Evolutionary conservation across 805 yeast species (phyloP).

Genomic region (Candida ipomoeae): DNA sequence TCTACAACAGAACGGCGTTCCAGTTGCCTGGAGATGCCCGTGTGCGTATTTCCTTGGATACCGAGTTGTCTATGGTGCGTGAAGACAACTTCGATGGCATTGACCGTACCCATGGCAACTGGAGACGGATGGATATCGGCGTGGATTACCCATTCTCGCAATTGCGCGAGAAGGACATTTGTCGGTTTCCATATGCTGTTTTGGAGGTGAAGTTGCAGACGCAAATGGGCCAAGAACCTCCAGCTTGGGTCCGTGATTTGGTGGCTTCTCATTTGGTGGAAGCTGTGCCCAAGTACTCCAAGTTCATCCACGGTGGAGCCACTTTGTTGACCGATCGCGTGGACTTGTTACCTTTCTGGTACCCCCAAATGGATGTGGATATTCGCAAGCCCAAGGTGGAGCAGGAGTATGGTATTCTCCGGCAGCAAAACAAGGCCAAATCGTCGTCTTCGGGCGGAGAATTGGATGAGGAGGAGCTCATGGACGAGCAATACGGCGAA

Average conservation of each 20-base stretch:
- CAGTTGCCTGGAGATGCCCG: slow-evolving; percentile 99
- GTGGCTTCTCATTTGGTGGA: slow-evolving; percentile 91
- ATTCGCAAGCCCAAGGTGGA: slow-evolving; percentile 78
- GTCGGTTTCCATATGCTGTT: slow-evolving; percentile 96
- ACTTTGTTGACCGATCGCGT: slow-evolving; percentile 82
- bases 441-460: slow-evolving; percentile 50
- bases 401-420: slow-evolving; percentile 60
- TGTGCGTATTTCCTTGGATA: slow-evolving; percentile 95
- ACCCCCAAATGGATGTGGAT: slow-evolving; percentile 94
- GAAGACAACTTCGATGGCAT: slow-evolving; percentile 95
- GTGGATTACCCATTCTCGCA: slow-evolving; percentile 93
- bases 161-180: slow-evolving; percentile 77
- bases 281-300: slow-evolving; percentile 96
- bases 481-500: slow-evolving; percentile 27
- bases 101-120: slow-evolving; percentile 85
- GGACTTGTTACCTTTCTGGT: slow-evolving; percentile 90
- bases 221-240: slow-evolving; percentile 98
- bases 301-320: slow-evolving; percentile 95
- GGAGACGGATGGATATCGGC: slow-evolving; percentile 99
- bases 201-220: slow-evolving; percentile 96
- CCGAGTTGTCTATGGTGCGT: slow-evolving; percentile 95
- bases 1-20: slow-evolving; percentile 97
- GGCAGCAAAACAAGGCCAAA: slow-evolving; percentile 32
- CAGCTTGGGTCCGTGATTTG: slow-evolving; percentile 92
- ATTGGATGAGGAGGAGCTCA: slow-evolving; percentile 67